phyloP scores from a whole-genome alignment of 331 rosid genomes.

The Pyracantha coccinea region DNA sequence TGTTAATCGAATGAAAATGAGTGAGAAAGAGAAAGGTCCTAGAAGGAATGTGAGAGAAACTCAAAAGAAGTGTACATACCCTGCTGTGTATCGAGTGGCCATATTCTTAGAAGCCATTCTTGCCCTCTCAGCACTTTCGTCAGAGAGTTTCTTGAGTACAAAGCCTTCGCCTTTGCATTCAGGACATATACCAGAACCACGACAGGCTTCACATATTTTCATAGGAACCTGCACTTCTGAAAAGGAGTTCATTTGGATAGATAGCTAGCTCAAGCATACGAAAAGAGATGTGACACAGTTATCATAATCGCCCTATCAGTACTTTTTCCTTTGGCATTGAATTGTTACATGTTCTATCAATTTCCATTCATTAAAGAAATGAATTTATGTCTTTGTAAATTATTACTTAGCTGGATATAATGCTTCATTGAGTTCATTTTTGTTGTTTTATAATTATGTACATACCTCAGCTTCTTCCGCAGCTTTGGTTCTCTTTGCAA shows the following conservation, averaged over 20 bases:
- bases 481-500: constrained; percentile 55
- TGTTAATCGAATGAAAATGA: too few relatives aligned
- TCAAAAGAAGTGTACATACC: constrained; percentile 30
- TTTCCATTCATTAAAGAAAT: neutral
- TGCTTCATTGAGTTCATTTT: neutral
- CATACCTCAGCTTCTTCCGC: constrained; percentile 52
- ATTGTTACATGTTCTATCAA: neutral
- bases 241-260: constrained; percentile 8
- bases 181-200: constrained; percentile 85
- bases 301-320: neutral
- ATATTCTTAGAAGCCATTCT: constrained; percentile 55
- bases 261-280: constrained; percentile 6
- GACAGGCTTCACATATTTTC: constrained; percentile 58
- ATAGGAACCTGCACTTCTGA: constrained; percentile 41
- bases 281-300: neutral
- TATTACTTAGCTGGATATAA: neutral
- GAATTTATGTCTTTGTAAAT: too few relatives aligned
- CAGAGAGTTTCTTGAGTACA: constrained; percentile 68
- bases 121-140: constrained; percentile 67
- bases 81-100: constrained; percentile 85
- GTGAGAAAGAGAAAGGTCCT: too few relatives aligned
- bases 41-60: neutral
- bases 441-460: neutral
- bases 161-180: constrained; percentile 97
- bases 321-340: neutral